Percentiles rank a stretch among this genome's conserved stretches.
Conservation (phyloP, 768 basidiomycete species). For the Boletus patriciae region DNA sequence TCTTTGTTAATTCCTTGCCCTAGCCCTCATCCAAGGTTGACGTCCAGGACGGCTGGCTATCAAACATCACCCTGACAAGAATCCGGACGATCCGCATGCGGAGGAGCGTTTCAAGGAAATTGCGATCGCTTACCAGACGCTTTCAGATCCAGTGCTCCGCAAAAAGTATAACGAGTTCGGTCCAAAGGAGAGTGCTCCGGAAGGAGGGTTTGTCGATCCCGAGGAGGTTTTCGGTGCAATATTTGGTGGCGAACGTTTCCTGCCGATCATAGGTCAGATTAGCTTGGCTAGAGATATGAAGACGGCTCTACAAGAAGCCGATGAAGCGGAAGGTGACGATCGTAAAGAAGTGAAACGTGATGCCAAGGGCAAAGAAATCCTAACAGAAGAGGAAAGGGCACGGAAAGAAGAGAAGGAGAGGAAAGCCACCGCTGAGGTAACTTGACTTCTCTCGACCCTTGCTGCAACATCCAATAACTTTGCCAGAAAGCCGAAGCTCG, state of each 20-base stretch:
- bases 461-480: constrained; percentile 9
- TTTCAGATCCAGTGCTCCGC: constrained; percentile 73
- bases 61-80: constrained; percentile 92
- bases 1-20: not conserved
- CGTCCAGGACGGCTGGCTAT: constrained; percentile 74
- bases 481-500: constrained; percentile 77
- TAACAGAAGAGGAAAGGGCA: constrained; percentile 71
- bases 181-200: constrained; percentile 74
- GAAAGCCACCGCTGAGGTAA: constrained; percentile 67
- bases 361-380: constrained; percentile 52
- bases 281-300: constrained; percentile 92
- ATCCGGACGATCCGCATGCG: constrained; percentile 80
- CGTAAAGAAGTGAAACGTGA: constrained; percentile 46
- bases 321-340: constrained; percentile 58
- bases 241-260: constrained; percentile 86
- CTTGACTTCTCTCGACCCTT: constrained; percentile 1
- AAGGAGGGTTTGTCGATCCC: constrained; percentile 87
- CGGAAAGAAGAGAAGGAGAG: constrained; percentile 71
- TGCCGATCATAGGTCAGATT: constrained; percentile 86
- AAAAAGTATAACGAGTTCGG: constrained; percentile 93
- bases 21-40: not conserved
- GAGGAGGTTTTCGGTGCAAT: constrained; percentile 80
- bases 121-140: constrained; percentile 85
- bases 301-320: constrained; percentile 83
- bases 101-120: constrained; percentile 91